These are phyloP conservation scores for Immersiporthe knoxdaviesiana DNA, from an alignment of 2,329 filamentous ascomycete genomes.

Conservation along the genomic window DNA sequence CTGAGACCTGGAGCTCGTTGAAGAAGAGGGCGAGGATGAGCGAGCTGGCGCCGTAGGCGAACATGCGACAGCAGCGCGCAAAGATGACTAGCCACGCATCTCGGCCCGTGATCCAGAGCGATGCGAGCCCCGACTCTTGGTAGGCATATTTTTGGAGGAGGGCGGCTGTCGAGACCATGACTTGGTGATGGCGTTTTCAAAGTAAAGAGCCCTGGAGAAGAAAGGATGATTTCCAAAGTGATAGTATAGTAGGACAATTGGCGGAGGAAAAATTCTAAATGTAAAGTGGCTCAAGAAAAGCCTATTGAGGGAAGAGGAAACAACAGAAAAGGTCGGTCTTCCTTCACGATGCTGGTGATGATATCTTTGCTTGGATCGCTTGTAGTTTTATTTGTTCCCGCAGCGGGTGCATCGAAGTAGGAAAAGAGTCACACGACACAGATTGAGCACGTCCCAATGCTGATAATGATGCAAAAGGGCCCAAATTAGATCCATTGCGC, in stretches of 20 bases:
- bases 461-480: neutral
- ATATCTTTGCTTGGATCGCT: neutral
- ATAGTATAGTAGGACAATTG: neutral
- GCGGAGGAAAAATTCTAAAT: neutral
- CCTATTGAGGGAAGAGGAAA: neutral
- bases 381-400: neutral
- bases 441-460: neutral
- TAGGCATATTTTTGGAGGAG: slow-evolving; percentile 35
- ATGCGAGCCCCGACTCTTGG: slow-evolving; percentile 52
- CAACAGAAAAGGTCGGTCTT: neutral
- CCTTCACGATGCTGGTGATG: neutral
- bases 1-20: slow-evolving; percentile 56
- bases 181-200: neutral
- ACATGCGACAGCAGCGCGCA: slow-evolving; percentile 57
- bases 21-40: slow-evolving; percentile 67
- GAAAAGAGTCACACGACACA: neutral
- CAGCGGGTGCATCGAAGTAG: neutral
- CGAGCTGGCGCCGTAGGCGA: slow-evolving; percentile 65
- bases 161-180: slow-evolving; percentile 24
- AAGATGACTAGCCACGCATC: slow-evolving; percentile 60
- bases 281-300: neutral
- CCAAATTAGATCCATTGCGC: neutral
- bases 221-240: neutral
- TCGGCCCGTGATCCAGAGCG: slow-evolving; percentile 49
- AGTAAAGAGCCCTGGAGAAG: too few species aligned